Percentiles rank a stretch among this genome's conserved stretches.
Evolutionary conservation across 2,329 filamentous ascomycete species (phyloP).

Genomic region (Chaetomium sp.): DNA sequence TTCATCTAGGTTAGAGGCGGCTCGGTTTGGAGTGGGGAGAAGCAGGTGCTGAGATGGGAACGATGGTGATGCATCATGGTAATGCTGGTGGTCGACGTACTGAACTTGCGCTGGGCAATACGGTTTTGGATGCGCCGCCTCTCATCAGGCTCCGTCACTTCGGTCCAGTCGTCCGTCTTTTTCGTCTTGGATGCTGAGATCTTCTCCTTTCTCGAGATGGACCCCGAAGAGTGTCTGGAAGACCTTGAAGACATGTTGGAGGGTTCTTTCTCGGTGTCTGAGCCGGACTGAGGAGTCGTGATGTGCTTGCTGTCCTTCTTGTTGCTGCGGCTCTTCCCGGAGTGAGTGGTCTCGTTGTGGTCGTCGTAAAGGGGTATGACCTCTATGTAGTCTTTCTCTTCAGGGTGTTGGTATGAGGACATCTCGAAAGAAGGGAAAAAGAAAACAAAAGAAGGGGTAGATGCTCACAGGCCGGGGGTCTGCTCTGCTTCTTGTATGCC

Average conservation of each 20-base stretch:
- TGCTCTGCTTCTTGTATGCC: slow-evolving; percentile 15
- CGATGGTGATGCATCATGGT: background rate
- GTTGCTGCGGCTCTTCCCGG: slow-evolving; percentile 16
- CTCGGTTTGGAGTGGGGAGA: background rate
- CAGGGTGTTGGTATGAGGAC: slow-evolving; percentile 24
- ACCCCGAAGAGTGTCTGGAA: slow-evolving; percentile 21
- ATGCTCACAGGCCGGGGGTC: slow-evolving; percentile 15
- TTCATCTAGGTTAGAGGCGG: slow-evolving; percentile 1
- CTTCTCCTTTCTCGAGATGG: slow-evolving; percentile 27
- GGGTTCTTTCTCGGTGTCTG: slow-evolving; percentile 26
- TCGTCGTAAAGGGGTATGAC: slow-evolving; percentile 12
- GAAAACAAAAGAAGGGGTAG: slow-evolving; percentile 3
- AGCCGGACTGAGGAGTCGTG: slow-evolving; percentile 22
- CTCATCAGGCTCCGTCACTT: slow-evolving; percentile 63
- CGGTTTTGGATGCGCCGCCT: slow-evolving; percentile 70
- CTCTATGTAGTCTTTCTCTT: slow-evolving; percentile 18
- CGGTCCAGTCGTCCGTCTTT: slow-evolving; percentile 59
- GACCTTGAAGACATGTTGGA: slow-evolving; percentile 30
- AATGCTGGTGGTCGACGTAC: slow-evolving; percentile 41
- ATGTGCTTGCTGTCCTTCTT: slow-evolving; percentile 15
- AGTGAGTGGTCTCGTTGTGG: slow-evolving; percentile 4
- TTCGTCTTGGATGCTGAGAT: slow-evolving; percentile 30
- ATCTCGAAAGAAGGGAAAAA: slow-evolving; percentile 15
- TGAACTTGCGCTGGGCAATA: slow-evolving; percentile 68
- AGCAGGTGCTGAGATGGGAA: background rate